These are phyloP conservation scores for Xylariaceae sp. DNA, from an alignment of 2,329 filamentous ascomycete species.

Conservation along the genomic window DNA sequence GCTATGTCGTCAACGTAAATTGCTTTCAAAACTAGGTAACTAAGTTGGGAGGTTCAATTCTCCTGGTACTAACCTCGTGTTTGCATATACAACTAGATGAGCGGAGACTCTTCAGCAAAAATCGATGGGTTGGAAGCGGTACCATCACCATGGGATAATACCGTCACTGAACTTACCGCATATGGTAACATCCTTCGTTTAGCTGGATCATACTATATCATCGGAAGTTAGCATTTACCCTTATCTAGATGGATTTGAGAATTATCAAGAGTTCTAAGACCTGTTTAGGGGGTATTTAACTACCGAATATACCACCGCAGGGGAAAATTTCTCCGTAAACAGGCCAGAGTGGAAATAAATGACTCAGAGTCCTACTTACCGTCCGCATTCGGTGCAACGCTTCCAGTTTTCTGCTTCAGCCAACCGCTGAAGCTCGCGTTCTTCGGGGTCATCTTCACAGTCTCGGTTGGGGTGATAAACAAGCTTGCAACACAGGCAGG, in stretches of 20 bases:
- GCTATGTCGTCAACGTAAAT: too few relatives aligned
- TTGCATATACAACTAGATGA: not conserved
- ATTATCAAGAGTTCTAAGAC: too few relatives aligned
- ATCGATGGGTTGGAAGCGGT: not conserved
- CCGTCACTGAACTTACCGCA: slow-evolving; percentile 8
- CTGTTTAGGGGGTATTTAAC: too few relatives aligned
- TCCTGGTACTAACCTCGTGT: not conserved
- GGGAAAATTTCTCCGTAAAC: too few relatives aligned
- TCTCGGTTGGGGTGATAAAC: not conserved
- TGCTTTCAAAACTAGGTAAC: too few relatives aligned
- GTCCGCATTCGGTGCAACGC: slow-evolving; percentile 6
- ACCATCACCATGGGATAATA: not conserved
- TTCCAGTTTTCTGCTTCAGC: not conserved
- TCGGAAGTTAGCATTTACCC: too few relatives aligned
- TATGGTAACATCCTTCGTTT: slow-evolving; percentile 7
- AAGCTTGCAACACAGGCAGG: slow-evolving; percentile 12
- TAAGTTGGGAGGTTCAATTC: too few relatives aligned
- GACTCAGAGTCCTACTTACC: too few relatives aligned
- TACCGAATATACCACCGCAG: too few relatives aligned
- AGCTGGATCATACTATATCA: slow-evolving; percentile 5
- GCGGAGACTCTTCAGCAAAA: not conserved
- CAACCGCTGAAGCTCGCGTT: not conserved
- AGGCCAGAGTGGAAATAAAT: too few relatives aligned
- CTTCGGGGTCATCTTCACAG: not conserved
- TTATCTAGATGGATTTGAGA: too few relatives aligned